These are phyloP conservation scores for Auricularia auricula-judae DNA, from an alignment of 768 basidiomycete species.

Conservation along the genomic window DNA sequence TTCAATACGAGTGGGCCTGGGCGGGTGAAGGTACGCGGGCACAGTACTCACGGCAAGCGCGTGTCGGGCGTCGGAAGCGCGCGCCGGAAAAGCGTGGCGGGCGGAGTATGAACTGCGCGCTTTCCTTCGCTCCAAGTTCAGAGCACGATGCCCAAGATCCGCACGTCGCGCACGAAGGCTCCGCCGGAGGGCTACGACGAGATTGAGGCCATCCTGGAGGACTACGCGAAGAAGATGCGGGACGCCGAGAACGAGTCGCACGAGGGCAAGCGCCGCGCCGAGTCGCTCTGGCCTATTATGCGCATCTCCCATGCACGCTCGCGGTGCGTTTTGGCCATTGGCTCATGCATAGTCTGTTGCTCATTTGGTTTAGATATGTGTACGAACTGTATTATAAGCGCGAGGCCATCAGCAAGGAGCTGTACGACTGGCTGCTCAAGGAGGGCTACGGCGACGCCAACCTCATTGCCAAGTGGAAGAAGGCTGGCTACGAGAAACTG, in stretches of 20 bases:
- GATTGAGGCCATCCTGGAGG: conserved; percentile 85
- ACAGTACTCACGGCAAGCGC: not conserved
- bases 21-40: not conserved
- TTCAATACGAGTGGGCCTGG: not conserved
- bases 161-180: conserved; percentile 82
- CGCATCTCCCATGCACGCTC: conserved; percentile 93
- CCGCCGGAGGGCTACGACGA: conserved; percentile 96
- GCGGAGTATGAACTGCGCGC: not conserved
- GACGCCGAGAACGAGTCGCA: conserved; percentile 98
- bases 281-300: conserved; percentile 97
- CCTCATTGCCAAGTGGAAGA: conserved; percentile 99
- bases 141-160: conserved; percentile 78
- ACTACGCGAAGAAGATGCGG: conserved; percentile 98
- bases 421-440: conserved; percentile 97
- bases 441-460: conserved; percentile 95
- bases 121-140: not conserved
- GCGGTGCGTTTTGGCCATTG: conserved; percentile 20
- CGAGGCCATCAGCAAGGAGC: conserved; percentile 82
- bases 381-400: conserved; percentile 99
- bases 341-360: too few species aligned
- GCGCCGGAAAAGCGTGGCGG: not conserved
- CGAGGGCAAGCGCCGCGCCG: conserved; percentile 93
- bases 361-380: conserved; percentile 41
- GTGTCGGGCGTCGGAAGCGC: not conserved
- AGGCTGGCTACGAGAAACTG: conserved; percentile 93